Base-by-base conservation (phyloP, 2,329 filamentous ascomycete genomes). In the Cercospora berteroae region DNA sequence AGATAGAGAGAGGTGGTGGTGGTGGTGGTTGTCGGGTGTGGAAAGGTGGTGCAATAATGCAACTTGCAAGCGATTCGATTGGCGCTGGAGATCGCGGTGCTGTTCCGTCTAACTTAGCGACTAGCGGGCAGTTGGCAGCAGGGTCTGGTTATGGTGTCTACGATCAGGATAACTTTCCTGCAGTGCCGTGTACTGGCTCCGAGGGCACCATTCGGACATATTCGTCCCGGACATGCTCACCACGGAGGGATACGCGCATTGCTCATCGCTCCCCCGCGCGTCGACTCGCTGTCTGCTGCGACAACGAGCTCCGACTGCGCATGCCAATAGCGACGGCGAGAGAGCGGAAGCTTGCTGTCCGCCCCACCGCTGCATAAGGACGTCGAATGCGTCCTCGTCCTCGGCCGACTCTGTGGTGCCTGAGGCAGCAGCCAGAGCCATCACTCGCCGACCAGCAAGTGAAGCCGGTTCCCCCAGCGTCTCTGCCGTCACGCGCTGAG, bases 161-260 rank as follows among this genome's bases (percentile, higher is more conserved):
- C 7, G 33, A 39, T 13, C 16, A 39, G 33, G 33, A 31, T 58
- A 58, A 20, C 33, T 42, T 42, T 42, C 16, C 36, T 42, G 36
- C 36, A 42, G 25, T 58, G 56, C 56, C 56, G 56, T 36, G 36
- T 58, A n/a, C 56, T n/a, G 16, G n/a, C 27, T 58, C 56, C 56
- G 56, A 58, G 29, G 27, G 25, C 36, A 42, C 36, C n/a, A n/a
- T 42, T 42, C 36, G 36, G 36, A 42, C 36, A 42, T 42, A 42
- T 42, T 42, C 36, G 36, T 42, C 36, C 16, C 4, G 36, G 36
- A n/a, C 36, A 42, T n/a, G 36, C 36, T 42, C 36, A 42, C 36
- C 36, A n/a, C 36, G 36, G 36, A n/a, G 36, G 36, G 36, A 42
- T n/a, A 42, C 16, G 36, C 36, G 36, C 36, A 42, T 42, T 6